Percentiles rank a stretch among this genome's conserved stretches.
Conservation (phyloP, 23 red algal genomes). For the Porphyridium purpureum region DNA sequence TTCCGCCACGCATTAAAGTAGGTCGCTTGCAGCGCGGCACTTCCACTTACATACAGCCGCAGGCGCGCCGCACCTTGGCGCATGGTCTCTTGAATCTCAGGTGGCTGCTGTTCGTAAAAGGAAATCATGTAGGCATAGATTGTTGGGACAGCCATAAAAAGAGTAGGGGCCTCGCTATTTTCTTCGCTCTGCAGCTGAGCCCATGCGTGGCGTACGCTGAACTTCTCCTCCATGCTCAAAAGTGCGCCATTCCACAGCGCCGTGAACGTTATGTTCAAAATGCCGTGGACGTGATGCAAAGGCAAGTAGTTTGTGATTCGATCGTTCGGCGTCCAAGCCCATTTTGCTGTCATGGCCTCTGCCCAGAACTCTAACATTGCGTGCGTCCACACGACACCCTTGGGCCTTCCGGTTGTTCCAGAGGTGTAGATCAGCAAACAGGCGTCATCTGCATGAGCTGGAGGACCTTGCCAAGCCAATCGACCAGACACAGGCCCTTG, state of each 20-base stretch:
- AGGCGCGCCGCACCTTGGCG: constrained; percentile 34
- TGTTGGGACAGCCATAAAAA: constrained; percentile 86
- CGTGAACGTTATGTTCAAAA: constrained; percentile 43
- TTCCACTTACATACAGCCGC: constrained; percentile 69
- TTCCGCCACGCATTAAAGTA: constrained; percentile 29
- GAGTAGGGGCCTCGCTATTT: constrained; percentile 22
- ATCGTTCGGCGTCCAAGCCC: constrained; percentile 30
- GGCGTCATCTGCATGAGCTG: background rate
- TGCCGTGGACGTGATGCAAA: constrained; percentile 75
- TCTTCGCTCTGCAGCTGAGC: constrained; percentile 3
- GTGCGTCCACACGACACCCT: constrained; percentile 77
- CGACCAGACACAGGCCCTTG: too few relatives aligned
- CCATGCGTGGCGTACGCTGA: constrained; percentile 23
- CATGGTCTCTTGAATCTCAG: constrained; percentile 18
- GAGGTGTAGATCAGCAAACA: constrained; percentile 66
- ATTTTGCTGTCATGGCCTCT: constrained; percentile 17
- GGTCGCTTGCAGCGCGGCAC: constrained; percentile 35
- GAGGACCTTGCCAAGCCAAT: background rate
- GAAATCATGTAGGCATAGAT: constrained; percentile 57
- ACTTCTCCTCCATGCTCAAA: constrained; percentile 21
- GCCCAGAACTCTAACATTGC: constrained; percentile 66
- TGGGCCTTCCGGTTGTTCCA: constrained; percentile 86
- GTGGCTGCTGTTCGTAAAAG: constrained; percentile 16
- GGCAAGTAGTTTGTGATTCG: constrained; percentile 62
- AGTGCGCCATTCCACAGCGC: constrained; percentile 45